A percentile compares a stretch with the other conserved stretches of the same genome.
Conservation (phyloP, 768 basidiomycete genomes). For the Mycena albidolilacea region DNA sequence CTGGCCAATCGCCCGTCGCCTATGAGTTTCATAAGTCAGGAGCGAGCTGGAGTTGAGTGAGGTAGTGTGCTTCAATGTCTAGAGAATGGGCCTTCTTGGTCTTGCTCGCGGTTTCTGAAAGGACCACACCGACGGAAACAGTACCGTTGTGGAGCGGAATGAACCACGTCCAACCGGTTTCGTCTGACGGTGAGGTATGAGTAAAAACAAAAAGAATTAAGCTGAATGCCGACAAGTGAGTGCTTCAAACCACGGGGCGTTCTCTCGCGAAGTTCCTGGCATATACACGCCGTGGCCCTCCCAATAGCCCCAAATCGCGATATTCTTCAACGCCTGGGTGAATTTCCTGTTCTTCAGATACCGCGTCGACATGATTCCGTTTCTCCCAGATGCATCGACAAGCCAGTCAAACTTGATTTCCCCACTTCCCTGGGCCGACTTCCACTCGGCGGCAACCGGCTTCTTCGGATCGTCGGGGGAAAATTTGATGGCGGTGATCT, state of each 20-base stretch:
- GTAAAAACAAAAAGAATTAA: too few species aligned
- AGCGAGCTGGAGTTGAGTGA: slow-evolving; percentile 43
- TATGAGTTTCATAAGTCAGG: too few species aligned
- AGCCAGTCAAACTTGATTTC: slow-evolving; percentile 65
- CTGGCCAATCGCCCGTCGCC: too few species aligned
- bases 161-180: slow-evolving; percentile 71
- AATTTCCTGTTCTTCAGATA: slow-evolving; percentile 62
- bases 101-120: slow-evolving; percentile 55
- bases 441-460: slow-evolving; percentile 58
- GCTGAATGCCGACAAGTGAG: background rate
- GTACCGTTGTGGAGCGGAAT: slow-evolving; percentile 69
- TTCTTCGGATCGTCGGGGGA: slow-evolving; percentile 42
- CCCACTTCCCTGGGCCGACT: slow-evolving; percentile 5
- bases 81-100: slow-evolving; percentile 47
- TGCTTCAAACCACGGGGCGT: slow-evolving; percentile 69
- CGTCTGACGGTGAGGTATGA: slow-evolving; percentile 50
- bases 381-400: slow-evolving; percentile 74
- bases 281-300: slow-evolving; percentile 60
- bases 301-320: slow-evolving; percentile 83
- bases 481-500: slow-evolving; percentile 64
- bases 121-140: slow-evolving; percentile 65
- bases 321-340: slow-evolving; percentile 67
- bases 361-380: slow-evolving; percentile 70
- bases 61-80: slow-evolving; percentile 41
- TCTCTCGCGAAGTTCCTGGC: slow-evolving; percentile 56